Percentiles rank a stretch among this genome's conserved stretches.
Conservation (phyloP, 208 protist species). For the Wallacemonas collosoma region DNA sequence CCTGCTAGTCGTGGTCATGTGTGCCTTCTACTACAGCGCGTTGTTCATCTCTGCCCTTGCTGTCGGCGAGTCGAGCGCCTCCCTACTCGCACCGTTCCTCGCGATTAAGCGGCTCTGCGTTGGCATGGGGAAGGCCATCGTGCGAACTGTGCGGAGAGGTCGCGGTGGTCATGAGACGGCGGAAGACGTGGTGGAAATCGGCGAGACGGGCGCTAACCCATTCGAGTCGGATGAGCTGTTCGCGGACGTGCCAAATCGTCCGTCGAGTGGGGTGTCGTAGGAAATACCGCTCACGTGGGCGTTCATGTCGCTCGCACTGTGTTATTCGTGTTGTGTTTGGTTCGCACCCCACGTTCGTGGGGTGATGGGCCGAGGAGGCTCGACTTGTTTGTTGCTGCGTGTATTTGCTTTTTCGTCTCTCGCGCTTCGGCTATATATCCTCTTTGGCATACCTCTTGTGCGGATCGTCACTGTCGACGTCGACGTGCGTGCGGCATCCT, state of each 20-base stretch:
- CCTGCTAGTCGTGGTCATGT: constrained; percentile 44
- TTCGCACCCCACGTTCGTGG: too few species aligned
- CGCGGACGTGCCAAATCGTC: not conserved
- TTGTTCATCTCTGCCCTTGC: constrained; percentile 50
- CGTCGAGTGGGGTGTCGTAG: not conserved
- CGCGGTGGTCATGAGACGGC: constrained; percentile 27
- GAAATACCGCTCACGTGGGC: too few species aligned
- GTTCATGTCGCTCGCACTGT: too few species aligned
- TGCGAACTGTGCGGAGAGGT: constrained; percentile 28
- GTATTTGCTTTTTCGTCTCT: too few species aligned
- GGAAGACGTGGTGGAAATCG: constrained; percentile 19
- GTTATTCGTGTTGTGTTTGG: too few species aligned
- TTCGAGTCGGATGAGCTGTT: constrained; percentile 6
- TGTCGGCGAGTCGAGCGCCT: constrained; percentile 55
- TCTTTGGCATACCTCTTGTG: too few species aligned
- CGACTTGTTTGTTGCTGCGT: too few species aligned
- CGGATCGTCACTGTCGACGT: too few species aligned
- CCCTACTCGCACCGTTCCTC: constrained; percentile 44
- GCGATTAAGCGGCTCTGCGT: constrained; percentile 16
- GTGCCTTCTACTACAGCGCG: constrained; percentile 53
- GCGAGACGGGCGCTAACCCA: constrained; percentile 20
- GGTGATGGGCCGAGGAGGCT: too few species aligned
- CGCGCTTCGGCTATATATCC: too few species aligned
- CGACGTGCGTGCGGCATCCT: too few species aligned
- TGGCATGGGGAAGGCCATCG: constrained; percentile 26